Conservation (phyloP, 140 eudicot genomes). For the Anethum foeniculum region DNA sequence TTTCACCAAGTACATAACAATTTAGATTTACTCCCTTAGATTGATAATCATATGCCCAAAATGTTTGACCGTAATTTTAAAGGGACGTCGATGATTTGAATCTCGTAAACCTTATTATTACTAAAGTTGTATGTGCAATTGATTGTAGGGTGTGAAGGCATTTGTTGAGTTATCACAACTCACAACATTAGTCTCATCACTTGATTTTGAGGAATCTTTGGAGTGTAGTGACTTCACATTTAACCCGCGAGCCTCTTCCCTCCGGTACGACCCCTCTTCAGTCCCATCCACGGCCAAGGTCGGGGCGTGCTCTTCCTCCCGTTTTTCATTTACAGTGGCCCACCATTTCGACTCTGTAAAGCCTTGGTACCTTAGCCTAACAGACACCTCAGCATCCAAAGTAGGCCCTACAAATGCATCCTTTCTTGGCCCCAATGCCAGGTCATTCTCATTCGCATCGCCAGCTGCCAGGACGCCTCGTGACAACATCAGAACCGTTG, state of each 20-base stretch:
- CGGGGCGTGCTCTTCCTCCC: conserved; percentile 73
- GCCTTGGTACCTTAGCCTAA: conserved; percentile 83
- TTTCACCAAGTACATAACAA: not conserved
- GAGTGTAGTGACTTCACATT: conserved; percentile 60
- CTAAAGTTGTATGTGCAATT: not conserved
- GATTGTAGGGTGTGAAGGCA: conserved; percentile 76
- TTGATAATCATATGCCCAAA: no score
- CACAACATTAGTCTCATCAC: conserved; percentile 58
- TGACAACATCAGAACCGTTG: conserved; percentile 20
- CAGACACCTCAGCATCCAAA: conserved; percentile 68
- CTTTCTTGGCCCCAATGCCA: conserved; percentile 64
- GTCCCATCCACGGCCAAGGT: conserved; percentile 45
- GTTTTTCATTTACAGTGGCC: conserved; percentile 84
- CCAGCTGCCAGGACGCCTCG: conserved; percentile 62
- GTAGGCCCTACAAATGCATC: conserved; percentile 62
- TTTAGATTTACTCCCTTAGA: not conserved
- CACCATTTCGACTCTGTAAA: conserved; percentile 81
- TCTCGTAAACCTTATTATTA: no score
- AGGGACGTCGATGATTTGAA: not conserved
- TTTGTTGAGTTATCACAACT: conserved; percentile 70
- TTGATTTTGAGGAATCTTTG: conserved; percentile 70
- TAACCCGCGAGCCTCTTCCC: conserved; percentile 76
- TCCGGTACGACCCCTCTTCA: conserved; percentile 61
- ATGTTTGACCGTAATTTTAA: not conserved
- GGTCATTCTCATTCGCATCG: conserved; percentile 78